Evolutionary conservation across 805 yeast genomes (phyloP), one percentile per base, ranked within the genome.

Genomic region (Saturnispora kantuleensis): DNA sequence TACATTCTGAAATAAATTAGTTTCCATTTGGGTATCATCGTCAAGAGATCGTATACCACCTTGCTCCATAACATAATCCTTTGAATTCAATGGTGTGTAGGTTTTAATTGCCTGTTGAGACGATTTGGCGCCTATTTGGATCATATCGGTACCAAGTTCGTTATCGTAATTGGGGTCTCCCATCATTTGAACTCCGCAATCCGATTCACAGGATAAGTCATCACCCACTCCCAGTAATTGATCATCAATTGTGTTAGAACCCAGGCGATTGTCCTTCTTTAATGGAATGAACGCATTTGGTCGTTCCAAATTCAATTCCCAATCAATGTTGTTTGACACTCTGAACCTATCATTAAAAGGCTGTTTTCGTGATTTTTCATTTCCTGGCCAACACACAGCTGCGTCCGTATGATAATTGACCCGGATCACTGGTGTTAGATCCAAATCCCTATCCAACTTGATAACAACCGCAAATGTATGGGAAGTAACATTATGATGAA

Each of bases 401-500:
- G 77, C 77, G 12, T 60, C 51, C 3, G 75, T 67, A 49, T 58
- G 65, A 49, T 74, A 70, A 44, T 64, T 68, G 31, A 73, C 66
- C 33, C 59, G 61, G 7, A 72, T 56, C 3, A 49, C 45, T n/a
- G 66, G 60, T 31, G 60, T 62, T 12, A 72, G 54, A 2, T 65
- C 51, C 12, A 66, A 64, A 29, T 65, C 67, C 49, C 67, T 70
- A 10, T 62, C 54, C 2, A 76, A 54, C 50, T 72, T 76, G 2
- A 76, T 52, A 10, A 76, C 66, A 10, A 73, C 68, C 0, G 72
- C 77, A 58, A 76, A 74, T 1, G 76, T 71, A 56, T 74, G 80
- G 18, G 74, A 57, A 2, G 65, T 52, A 3, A 56, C 60, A 31
- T 51, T 57, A 44, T 58, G 63, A 30, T 50, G 59, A 28, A 36